A percentile compares a stretch with the other conserved stretches of the same genome.
Evolutionary conservation across 2,329 filamentous ascomycete species (phyloP).

Genomic region (Dactylellina haptotyla): DNA sequence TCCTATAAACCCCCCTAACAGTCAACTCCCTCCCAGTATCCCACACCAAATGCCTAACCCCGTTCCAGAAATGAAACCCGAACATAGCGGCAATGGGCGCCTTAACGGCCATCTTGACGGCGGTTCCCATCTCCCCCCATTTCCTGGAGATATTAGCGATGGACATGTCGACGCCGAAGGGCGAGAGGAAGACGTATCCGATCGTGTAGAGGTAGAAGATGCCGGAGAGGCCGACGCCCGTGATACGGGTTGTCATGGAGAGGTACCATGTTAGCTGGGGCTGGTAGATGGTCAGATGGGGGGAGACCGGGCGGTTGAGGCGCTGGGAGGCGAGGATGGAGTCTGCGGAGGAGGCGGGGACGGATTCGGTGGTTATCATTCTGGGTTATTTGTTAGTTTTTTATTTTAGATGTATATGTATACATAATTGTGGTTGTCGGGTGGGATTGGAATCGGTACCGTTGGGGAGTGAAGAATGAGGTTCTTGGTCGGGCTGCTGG

Average conservation of each 20-base stretch:
- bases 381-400: constrained; percentile 54
- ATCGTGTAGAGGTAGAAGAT: constrained; percentile 81
- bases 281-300: constrained; percentile 87
- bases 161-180: constrained; percentile 77
- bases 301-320: constrained; percentile 80
- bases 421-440: constrained; percentile 37
- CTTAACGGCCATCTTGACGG: constrained; percentile 71
- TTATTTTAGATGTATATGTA: background rate
- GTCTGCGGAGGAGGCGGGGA: constrained; percentile 68
- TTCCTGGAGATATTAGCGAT: constrained; percentile 71
- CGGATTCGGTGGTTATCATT: constrained; percentile 68
- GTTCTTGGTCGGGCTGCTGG: constrained; percentile 35
- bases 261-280: constrained; percentile 85
- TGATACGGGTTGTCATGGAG: constrained; percentile 81
- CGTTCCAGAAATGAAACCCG: constrained; percentile 75
- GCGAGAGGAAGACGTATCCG: constrained; percentile 81
- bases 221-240: constrained; percentile 77
- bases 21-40: constrained; percentile 72
- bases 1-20: constrained; percentile 73
- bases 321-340: constrained; percentile 83
- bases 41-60: constrained; percentile 77
- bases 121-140: constrained; percentile 71
- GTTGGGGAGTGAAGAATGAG: constrained; percentile 45
- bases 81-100: constrained; percentile 71
- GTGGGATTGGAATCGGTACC: too few species aligned